phyloP scores from a whole-genome alignment of 2,329 filamentous ascomycete genomes.

The Cladophialophora yegresii region DNA sequence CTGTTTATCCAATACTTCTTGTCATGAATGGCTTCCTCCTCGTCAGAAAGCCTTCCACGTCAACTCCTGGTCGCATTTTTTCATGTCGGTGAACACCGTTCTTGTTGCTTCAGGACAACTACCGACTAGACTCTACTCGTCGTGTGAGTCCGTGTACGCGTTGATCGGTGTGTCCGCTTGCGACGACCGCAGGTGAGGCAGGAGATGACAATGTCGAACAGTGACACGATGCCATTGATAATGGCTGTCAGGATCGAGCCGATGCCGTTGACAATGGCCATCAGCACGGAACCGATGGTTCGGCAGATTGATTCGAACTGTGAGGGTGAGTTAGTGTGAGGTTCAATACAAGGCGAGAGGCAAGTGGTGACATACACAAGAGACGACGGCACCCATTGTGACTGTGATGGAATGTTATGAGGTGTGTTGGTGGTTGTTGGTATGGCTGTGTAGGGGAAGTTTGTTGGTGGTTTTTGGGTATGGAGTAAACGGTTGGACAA shows the following conservation, averaged over 20 bases:
- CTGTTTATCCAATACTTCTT: conserved; percentile 1
- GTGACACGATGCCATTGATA: conserved; percentile 65
- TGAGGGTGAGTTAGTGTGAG: conserved; percentile 8
- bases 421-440: background rate
- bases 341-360: background rate
- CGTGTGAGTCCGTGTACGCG: conserved; percentile 23
- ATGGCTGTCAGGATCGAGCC: conserved; percentile 64
- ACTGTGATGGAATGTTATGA: conserved; percentile 29
- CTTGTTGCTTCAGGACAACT: conserved; percentile 7
- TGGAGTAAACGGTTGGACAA: background rate
- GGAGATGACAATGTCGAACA: conserved; percentile 67
- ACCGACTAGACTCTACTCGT: conserved; percentile 30
- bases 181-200: conserved; percentile 58
- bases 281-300: conserved; percentile 67
- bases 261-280: conserved; percentile 68
- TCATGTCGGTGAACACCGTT: background rate
- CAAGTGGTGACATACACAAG: conserved; percentile 69
- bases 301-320: conserved; percentile 62
- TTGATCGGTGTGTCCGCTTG: conserved; percentile 38
- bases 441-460: conserved; percentile 8
- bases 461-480: conserved; percentile 1
- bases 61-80: background rate
- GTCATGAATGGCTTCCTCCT: background rate
- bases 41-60: background rate
- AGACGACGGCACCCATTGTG: conserved; percentile 80